Base-by-base conservation (phyloP, 495 filamentous ascomycete genomes). In the Neurospora pannonica region DNA sequence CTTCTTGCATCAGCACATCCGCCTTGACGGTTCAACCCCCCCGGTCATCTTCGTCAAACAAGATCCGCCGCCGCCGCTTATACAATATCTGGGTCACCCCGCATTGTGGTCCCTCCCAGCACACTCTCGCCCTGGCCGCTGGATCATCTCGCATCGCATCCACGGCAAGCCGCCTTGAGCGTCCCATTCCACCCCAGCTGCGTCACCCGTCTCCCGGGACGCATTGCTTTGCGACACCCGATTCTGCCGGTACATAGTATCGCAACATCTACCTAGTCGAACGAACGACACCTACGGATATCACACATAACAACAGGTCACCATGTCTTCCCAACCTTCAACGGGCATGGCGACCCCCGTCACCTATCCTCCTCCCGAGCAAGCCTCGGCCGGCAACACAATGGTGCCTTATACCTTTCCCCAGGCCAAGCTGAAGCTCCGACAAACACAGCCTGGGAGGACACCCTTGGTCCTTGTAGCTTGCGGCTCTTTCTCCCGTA, bases 401-500 rank as follows among this genome's bases (percentile, higher is more conserved):
- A 78, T 84, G 72, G 77, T 73, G 84, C 89, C 77, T 73, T 97
- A 97, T 83, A 84, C 79, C 71, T 97, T 97, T 78, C 94, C 94
- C 3, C 85, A 86, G 42, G 79, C 89, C 54, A 89, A 93, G 71
- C 83, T 97, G 38, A 89, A 88, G 83, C 88, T 85, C 71, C 87
- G 85, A n/a, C 91, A 95, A 83, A 85, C 83, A 34, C 87, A 93
- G 76, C 82, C 90, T 9, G 86, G 87, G 60, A 94, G 92, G 83
- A 95, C 87, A 1, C 94, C 94, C 1, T 83, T 97, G 7, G 88
- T 96, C 15, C 87, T 97, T 48, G 92, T 98, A 48, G 93, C 94
- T 42, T 97, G 95, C 82, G 95, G 95, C 46, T 95, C 92, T 69
- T 98, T 97, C 84, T 93, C 90, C 71, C 79, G 77, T 79, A 43